phyloP scores from a whole-genome alignment of 805 yeast species.

The Maudiozyma turicensis region DNA sequence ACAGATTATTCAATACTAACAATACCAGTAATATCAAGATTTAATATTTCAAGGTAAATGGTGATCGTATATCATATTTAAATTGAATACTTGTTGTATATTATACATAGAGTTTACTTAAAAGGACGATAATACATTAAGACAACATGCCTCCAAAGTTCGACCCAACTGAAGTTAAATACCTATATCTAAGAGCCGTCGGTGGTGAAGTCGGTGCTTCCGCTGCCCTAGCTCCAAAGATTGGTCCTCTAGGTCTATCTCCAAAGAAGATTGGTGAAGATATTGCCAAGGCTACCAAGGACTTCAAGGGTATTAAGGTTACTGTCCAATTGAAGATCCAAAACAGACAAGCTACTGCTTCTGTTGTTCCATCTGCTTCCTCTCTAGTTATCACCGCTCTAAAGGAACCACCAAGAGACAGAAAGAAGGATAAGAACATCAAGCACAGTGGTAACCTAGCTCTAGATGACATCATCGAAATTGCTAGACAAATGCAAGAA shows the following conservation, averaged over 20 bases:
- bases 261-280: constrained; percentile 99
- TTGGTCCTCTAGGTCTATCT: constrained; percentile 99
- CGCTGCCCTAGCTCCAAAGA: constrained; percentile 99
- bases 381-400: constrained; percentile 97
- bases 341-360: constrained; percentile 99
- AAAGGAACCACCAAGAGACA: constrained; percentile 99
- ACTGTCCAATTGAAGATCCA: constrained; percentile 97
- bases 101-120: not conserved
- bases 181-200: constrained; percentile 98
- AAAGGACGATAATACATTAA: constrained; percentile 5
- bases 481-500: constrained; percentile 95
- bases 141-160: constrained; percentile 89
- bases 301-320: constrained; percentile 98
- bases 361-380: constrained; percentile 99
- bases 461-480: constrained; percentile 90
- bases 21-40: too few relatives aligned
- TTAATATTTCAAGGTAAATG: too few relatives aligned
- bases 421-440: constrained; percentile 99
- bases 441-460: constrained; percentile 99
- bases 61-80: too few relatives aligned
- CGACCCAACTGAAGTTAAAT: constrained; percentile 98
- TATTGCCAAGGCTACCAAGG: constrained; percentile 99
- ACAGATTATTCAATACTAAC: too few relatives aligned
- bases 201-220: constrained; percentile 99
- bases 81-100: not conserved